Base-by-base conservation (phyloP, 129 eudicot species). In the Flaveria sonorensis region DNA sequence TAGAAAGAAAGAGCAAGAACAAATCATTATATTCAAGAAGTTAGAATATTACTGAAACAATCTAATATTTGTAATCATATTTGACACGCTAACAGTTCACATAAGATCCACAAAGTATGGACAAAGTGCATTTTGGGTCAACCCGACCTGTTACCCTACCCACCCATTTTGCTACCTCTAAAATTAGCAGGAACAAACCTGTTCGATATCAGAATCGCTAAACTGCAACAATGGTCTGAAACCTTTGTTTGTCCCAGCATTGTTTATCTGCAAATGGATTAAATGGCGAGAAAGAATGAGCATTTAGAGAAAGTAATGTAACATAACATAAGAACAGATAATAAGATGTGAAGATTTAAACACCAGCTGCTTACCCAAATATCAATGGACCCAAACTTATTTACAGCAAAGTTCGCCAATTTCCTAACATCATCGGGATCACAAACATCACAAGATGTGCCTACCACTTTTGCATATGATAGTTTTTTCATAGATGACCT, bases 191-290 rank as follows among this genome's bases (percentile, higher is more conserved):
- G 43, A 76, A 76, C 21, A 6, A 59, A 92, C 97, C 92, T 92
- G 96, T 81, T 89, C 79, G 75, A 92, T 89, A 79, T 92, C 97
- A 46, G 87, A 87, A 75, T 92, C 91, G 45, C 78, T 87, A 73
- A 92, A 89, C 84, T 86, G 85, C 79, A 89, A 80, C 84, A 89
- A 87, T 62, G 97, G 97, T 82, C 97, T 83, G 70, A 89, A 91
- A 50, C 97, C 97, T 86, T 91, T 91, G 85, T 92, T 92, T 60
- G 89, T 87, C 63, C 96, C 97, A 1, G 96, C 97, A 83, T 92
- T 92, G 67, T 92, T 89, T 75, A 92, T 86, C 97, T 92, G 85
- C 74, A 61, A 12, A 45, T 23, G 15, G 68, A 55, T 77, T 36
- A 52, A 51, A 9, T 64, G 73, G 18, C 48, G 2, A 64, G 60